A percentile compares a stretch with the other conserved stretches of the same genome.
Evolutionary conservation across 495 filamentous ascomycete species (phyloP).

Genomic region (Talaromyces borbonicus): DNA sequence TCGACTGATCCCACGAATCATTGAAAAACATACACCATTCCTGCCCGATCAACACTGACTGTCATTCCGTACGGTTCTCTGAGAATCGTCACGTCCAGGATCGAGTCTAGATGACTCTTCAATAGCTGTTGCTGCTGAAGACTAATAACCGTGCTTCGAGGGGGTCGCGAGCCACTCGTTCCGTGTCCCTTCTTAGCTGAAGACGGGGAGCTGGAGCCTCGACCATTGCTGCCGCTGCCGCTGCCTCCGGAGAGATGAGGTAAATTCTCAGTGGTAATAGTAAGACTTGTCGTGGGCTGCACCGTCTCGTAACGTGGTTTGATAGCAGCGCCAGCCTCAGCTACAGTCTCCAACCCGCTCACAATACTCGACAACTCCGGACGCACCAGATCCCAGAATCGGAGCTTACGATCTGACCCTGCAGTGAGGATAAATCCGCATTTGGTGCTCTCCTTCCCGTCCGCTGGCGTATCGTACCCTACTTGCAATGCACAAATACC

Average conservation of each 20-base stretch:
- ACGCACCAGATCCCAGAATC: conserved; percentile 80
- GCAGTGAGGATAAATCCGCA: conserved; percentile 71
- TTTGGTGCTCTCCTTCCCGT: conserved; percentile 30
- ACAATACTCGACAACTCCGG: conserved; percentile 67
- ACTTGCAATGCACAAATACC: conserved; percentile 43
- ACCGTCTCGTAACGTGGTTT: conserved; percentile 62
- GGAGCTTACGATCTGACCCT: conserved; percentile 80
- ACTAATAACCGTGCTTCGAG: conserved; percentile 78
- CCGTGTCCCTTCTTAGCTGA: conserved; percentile 29
- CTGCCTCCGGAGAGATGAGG: conserved; percentile 30
- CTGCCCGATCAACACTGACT: conserved; percentile 81
- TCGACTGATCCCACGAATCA: conserved; percentile 20
- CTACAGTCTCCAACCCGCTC: conserved; percentile 67
- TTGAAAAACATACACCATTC: conserved; percentile 84
- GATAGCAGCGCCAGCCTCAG: conserved; percentile 19
- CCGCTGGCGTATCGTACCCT: conserved; percentile 39
- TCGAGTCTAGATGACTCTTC: conserved; percentile 77
- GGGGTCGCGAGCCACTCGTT: conserved; percentile 35
- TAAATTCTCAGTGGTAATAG: conserved; percentile 62
- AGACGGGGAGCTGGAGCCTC: conserved; percentile 17
- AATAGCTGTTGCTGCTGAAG: conserved; percentile 78
- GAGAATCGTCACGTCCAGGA: conserved; percentile 79
- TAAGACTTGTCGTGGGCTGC: conserved; percentile 57
- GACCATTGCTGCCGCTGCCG: conserved; percentile 18
- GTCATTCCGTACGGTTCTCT: conserved; percentile 89